Evolutionary conservation across 2,329 filamentous ascomycete genomes (phyloP).

Genomic region (Diaporthe helianthi): DNA sequence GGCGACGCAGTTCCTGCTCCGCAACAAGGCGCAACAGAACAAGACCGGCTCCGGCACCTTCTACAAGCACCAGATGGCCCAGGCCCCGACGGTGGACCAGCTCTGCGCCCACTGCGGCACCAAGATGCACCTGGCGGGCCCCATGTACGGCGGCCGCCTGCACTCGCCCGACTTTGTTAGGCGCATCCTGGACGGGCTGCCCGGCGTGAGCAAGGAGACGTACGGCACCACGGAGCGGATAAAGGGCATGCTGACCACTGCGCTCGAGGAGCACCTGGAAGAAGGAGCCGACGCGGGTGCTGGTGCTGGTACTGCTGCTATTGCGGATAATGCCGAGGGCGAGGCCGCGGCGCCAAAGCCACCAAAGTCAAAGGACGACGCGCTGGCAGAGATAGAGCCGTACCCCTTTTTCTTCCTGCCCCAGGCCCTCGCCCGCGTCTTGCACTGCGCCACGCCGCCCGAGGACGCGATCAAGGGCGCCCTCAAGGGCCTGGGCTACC

Average conservation of each 20-base stretch:
- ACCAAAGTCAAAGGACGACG: slow-evolving; percentile 45
- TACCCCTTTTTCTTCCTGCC: slow-evolving; percentile 89
- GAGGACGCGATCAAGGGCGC: slow-evolving; percentile 83
- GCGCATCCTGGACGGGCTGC: slow-evolving; percentile 76
- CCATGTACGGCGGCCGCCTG: slow-evolving; percentile 92
- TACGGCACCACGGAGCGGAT: slow-evolving; percentile 85
- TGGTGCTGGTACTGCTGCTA: too few relatives aligned
- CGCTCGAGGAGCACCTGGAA: slow-evolving; percentile 73
- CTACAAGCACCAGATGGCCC: slow-evolving; percentile 79
- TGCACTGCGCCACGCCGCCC: slow-evolving; percentile 83
- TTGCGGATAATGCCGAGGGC: slow-evolving; percentile 34
- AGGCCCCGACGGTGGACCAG: slow-evolving; percentile 71
- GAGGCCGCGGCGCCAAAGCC: neutral
- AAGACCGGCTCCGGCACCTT: slow-evolving; percentile 74
- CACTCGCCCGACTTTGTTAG: slow-evolving; percentile 86
- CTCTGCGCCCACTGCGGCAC: slow-evolving; percentile 83
- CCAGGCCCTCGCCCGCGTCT: slow-evolving; percentile 73
- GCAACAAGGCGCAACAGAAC: slow-evolving; percentile 69
- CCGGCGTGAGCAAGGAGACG: slow-evolving; percentile 67
- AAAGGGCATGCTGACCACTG: slow-evolving; percentile 89
- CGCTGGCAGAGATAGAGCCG: slow-evolving; percentile 71
- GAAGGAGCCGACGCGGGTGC: slow-evolving; percentile 38
- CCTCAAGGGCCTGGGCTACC: slow-evolving; percentile 80
- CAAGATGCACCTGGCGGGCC: slow-evolving; percentile 87
- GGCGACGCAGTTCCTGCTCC: slow-evolving; percentile 80